Conservation (phyloP, 2,329 filamentous ascomycete species). For the Teratosphaeria viscida region DNA sequence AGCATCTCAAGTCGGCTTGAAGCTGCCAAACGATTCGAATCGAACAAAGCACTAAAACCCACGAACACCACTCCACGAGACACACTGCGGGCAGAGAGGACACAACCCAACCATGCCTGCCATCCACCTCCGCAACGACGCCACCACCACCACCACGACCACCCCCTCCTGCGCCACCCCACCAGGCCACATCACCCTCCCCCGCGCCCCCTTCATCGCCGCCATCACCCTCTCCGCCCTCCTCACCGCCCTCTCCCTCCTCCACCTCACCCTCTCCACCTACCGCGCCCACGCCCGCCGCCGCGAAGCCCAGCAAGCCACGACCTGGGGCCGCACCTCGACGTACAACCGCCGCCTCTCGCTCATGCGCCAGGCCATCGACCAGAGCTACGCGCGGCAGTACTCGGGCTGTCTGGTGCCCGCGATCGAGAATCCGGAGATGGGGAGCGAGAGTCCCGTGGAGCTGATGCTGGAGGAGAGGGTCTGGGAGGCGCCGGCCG, state of each 20-base stretch:
- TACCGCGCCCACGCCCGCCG: constrained; percentile 11
- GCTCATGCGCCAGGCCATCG: constrained; percentile 15
- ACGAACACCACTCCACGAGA: neutral
- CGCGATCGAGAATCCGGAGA: constrained; percentile 18
- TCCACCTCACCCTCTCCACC: constrained; percentile 9
- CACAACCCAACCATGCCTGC: neutral
- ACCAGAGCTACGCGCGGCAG: constrained; percentile 13
- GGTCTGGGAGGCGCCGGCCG: constrained; percentile 15
- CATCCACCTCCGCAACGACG: neutral
- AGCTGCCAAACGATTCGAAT: neutral
- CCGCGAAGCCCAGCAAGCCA: constrained; percentile 8
- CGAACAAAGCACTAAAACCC: neutral
- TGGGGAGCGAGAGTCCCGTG: constrained; percentile 16
- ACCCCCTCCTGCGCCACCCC: neutral
- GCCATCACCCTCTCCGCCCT: constrained; percentile 13
- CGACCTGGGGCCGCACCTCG: constrained; percentile 16
- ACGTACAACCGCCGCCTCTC: constrained; percentile 14
- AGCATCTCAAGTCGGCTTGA: neutral
- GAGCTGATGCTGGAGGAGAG: constrained; percentile 14
- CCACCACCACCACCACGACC: too few relatives aligned
- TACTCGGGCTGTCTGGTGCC: constrained; percentile 15
- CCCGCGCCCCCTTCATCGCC: constrained; percentile 16
- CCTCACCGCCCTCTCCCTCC: constrained; percentile 13
- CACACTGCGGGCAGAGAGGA: neutral
- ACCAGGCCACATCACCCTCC: constrained; percentile 12